Conservation (phyloP, 305 asterid genomes). For the Plantago coronopus region DNA sequence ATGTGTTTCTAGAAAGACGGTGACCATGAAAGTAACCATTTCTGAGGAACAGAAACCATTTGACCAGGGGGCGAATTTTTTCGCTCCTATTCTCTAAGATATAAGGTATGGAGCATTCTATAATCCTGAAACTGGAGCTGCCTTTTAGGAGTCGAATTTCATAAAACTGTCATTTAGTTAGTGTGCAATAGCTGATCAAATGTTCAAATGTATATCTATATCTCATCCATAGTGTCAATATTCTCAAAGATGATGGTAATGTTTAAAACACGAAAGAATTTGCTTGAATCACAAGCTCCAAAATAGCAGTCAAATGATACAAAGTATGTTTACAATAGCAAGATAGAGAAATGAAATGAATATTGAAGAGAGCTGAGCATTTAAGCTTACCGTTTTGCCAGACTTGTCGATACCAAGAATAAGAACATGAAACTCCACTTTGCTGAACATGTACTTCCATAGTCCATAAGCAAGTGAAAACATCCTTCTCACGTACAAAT, state of each 20-base stretch:
- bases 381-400: slow-evolving; percentile 77
- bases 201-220: not conserved
- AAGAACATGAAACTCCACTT: slow-evolving; percentile 92
- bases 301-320: too few species aligned
- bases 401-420: slow-evolving; percentile 95
- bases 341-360: not conserved
- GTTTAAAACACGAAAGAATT: too few species aligned
- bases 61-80: not conserved
- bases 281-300: too few species aligned
- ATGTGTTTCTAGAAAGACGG: slow-evolving; percentile 1
- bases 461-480: slow-evolving; percentile 90
- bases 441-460: slow-evolving; percentile 82
- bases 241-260: not conserved
- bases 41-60: too few species aligned
- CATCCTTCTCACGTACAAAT: slow-evolving; percentile 40
- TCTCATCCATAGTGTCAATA: not conserved
- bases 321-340: not conserved
- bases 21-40: not conserved
- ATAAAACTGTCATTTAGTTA: slow-evolving; percentile 5
- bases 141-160: not conserved
- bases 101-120: not conserved
- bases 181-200: not conserved
- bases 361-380: slow-evolving; percentile 11
- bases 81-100: not conserved
- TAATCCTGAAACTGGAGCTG: not conserved